These are phyloP conservation scores for Hypomontagnella submonticulosa DNA, from an alignment of 495 filamentous ascomycete genomes.

Conservation along the genomic window DNA sequence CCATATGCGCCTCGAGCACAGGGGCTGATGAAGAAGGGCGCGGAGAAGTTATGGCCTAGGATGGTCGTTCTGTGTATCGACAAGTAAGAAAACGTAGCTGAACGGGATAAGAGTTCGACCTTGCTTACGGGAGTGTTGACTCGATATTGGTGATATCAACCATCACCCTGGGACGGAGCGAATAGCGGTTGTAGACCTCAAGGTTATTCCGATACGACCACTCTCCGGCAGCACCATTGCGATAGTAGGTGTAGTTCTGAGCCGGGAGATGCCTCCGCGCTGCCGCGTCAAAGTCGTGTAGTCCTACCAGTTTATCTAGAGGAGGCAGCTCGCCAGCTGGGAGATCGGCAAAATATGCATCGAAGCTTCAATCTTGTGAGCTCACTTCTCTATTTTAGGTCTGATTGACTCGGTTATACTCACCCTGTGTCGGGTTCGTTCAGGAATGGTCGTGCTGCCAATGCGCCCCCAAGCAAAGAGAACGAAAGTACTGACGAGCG, in stretches of 20 bases:
- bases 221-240: conserved; percentile 55
- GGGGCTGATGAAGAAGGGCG: conserved; percentile 59
- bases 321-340: conserved; percentile 43
- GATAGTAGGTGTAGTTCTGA: conserved; percentile 54
- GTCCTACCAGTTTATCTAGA: conserved; percentile 45
- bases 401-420: neutral
- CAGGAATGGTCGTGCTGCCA: conserved; percentile 43
- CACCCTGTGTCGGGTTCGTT: conserved; percentile 49
- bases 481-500: conserved; percentile 21
- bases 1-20: conserved; percentile 51
- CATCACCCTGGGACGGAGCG: conserved; percentile 44
- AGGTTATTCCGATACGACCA: conserved; percentile 57
- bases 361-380: conserved; percentile 37
- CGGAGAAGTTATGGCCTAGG: conserved; percentile 54
- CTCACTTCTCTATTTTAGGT: neutral
- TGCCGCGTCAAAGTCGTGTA: conserved; percentile 53
- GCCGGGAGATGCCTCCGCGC: conserved; percentile 46
- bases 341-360: conserved; percentile 33
- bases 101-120: neutral
- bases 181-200: conserved; percentile 49
- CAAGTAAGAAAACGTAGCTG: too few relatives aligned
- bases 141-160: conserved; percentile 51
- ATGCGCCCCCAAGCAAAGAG: conserved; percentile 25
- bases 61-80: conserved; percentile 47
- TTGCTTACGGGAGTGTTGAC: conserved; percentile 39